Evolutionary conservation across 495 filamentous ascomycete species (phyloP).

Genomic region (Neurospora sp.): DNA sequence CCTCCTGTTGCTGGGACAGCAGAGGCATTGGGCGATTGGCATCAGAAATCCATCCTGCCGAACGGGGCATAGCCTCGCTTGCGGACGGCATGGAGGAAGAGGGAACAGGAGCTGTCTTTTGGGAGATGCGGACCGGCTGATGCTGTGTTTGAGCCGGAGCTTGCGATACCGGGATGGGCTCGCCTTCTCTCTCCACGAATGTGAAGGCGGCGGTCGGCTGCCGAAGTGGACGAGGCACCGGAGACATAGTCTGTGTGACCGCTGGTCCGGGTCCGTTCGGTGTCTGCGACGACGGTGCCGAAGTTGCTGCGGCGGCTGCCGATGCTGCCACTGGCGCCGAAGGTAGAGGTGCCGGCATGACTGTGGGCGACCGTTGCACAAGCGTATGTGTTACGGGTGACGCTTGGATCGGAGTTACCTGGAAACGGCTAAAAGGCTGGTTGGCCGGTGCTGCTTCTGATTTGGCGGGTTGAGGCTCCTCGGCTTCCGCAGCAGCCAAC

Average conservation of each 20-base stretch:
- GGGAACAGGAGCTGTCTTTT: slow-evolving; percentile 14
- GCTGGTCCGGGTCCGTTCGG: slow-evolving; percentile 7
- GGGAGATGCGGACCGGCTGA: slow-evolving; percentile 13
- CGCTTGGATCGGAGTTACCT: slow-evolving; percentile 31
- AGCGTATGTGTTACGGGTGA: slow-evolving; percentile 16
- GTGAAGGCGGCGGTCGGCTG: slow-evolving; percentile 24
- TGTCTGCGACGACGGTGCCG: slow-evolving; percentile 1
- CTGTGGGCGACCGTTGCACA: slow-evolving; percentile 9
- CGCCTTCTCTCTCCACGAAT: slow-evolving; percentile 21
- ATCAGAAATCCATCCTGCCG: slow-evolving; percentile 14
- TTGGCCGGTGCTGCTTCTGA: slow-evolving; percentile 21
- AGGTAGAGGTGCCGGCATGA: slow-evolving; percentile 9
- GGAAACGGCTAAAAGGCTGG: slow-evolving; percentile 29
- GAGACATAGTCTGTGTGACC: slow-evolving; percentile 29
- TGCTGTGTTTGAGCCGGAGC: slow-evolving; percentile 1
- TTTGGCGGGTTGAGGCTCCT: slow-evolving; percentile 40
- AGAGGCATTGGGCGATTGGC: slow-evolving; percentile 11
- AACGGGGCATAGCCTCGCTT: slow-evolving; percentile 17
- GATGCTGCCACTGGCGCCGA: slow-evolving; percentile 2
- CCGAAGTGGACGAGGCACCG: slow-evolving; percentile 24
- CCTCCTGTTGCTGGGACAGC: slow-evolving; percentile 11
- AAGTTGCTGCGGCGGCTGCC: background rate
- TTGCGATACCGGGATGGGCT: slow-evolving; percentile 4
- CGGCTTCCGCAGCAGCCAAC: slow-evolving; percentile 46
- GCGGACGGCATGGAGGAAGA: slow-evolving; percentile 10